These are phyloP conservation scores for Apiospora rasikravindrae DNA, from an alignment of 2,329 filamentous ascomycete species.

Conservation along the genomic window DNA sequence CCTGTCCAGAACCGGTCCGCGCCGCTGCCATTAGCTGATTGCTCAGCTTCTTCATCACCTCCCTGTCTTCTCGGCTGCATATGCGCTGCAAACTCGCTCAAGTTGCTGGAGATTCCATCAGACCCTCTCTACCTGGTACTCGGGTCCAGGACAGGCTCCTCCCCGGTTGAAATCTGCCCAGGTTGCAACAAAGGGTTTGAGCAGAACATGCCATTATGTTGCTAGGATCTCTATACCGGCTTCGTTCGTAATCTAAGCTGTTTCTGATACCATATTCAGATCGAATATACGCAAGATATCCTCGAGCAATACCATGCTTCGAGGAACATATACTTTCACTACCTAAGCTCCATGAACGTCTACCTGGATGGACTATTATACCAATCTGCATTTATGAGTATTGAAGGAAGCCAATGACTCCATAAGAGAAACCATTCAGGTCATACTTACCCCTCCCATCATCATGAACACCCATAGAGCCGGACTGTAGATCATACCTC, in stretches of 20 bases:
- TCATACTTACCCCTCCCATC: not conserved
- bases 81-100: not conserved
- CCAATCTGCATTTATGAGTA: not conserved
- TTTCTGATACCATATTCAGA: not conserved
- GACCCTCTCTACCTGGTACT: not conserved
- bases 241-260: not conserved
- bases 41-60: not conserved
- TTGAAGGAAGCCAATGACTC: not conserved
- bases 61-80: not conserved
- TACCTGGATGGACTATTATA: not conserved
- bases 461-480: not conserved
- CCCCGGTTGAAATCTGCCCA: not conserved
- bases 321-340: not conserved
- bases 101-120: not conserved
- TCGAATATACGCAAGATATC: not conserved
- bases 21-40: not conserved
- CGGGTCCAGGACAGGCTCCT: not conserved
- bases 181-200: conserved; percentile 5
- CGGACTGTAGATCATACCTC: not conserved
- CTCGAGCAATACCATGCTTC: not conserved
- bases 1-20: not conserved
- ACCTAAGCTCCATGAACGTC: not conserved
- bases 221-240: not conserved
- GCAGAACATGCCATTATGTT: not conserved
- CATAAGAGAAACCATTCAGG: not conserved